phyloP scores from a whole-genome alignment of 495 filamentous ascomycete genomes.

The Evernia prunastri region DNA sequence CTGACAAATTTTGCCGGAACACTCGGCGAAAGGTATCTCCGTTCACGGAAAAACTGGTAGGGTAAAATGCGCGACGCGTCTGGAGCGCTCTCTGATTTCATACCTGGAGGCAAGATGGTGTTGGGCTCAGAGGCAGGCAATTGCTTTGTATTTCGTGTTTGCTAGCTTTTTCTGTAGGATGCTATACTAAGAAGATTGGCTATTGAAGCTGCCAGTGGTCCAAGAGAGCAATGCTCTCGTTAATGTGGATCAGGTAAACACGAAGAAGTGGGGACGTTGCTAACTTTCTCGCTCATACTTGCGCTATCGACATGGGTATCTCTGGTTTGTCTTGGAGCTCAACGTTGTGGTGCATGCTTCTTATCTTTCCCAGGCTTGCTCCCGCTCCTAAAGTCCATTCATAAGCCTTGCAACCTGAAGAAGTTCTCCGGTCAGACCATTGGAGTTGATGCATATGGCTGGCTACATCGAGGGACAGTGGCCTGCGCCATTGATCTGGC shows the following conservation, averaged over 20 bases:
- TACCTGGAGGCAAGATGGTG: neutral
- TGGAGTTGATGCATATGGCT: conserved; percentile 93
- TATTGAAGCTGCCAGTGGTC: neutral
- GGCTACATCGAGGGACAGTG: conserved; percentile 91
- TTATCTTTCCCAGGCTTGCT: conserved; percentile 59
- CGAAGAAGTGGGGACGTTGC: neutral
- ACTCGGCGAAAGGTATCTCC: neutral
- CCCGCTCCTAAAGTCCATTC: conserved; percentile 90
- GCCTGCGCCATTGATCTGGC: conserved; percentile 90
- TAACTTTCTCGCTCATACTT: neutral
- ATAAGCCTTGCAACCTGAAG: conserved; percentile 77
- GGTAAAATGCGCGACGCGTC: neutral
- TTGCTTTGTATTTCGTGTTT: neutral
- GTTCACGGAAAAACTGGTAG: neutral
- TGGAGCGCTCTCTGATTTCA: neutral
- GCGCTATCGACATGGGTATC: conserved; percentile 32
- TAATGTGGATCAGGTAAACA: conserved; percentile 14
- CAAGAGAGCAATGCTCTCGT: neutral
- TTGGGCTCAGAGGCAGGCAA: neutral
- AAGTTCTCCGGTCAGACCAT: conserved; percentile 84
- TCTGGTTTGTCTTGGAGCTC: conserved; percentile 27
- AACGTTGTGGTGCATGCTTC: neutral
- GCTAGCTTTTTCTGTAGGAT: neutral
- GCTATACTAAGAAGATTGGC: neutral
- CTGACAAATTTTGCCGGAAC: neutral